Percentiles rank a stretch among this genome's conserved stretches.
Evolutionary conservation across 495 filamentous ascomycete species (phyloP).

Genomic region (Trichoderma virens): DNA sequence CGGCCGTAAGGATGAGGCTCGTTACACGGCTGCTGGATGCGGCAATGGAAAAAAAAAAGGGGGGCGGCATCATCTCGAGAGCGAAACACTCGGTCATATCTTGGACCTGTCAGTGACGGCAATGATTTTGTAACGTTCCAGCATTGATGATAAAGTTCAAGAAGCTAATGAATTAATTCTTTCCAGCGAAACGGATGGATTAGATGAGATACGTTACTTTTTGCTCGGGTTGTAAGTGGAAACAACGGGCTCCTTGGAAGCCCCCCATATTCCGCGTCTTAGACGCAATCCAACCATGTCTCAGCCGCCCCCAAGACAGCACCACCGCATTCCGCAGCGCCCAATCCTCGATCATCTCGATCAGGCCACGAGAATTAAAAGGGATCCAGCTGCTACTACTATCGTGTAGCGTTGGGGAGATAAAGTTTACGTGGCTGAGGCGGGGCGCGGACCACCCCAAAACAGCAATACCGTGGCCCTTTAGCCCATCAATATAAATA

Average conservation of each 20-base stretch:
- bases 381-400: not conserved
- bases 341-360: not conserved
- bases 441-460: constrained; percentile 3
- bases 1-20: not conserved
- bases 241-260: too few species aligned
- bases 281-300: not conserved
- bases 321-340: not conserved
- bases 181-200: not conserved
- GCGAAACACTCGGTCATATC: not conserved
- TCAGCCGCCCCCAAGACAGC: not conserved
- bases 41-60: not conserved
- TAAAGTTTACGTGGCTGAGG: not conserved
- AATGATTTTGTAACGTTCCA: not conserved
- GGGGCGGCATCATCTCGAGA: not conserved
- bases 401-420: not conserved
- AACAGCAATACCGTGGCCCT: not conserved
- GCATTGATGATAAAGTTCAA: not conserved
- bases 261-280: too few species aligned
- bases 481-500: not conserved
- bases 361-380: not conserved
- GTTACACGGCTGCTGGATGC: not conserved
- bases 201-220: not conserved
- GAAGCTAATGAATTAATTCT: not conserved
- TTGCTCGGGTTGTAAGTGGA: too few species aligned
- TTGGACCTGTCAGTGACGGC: not conserved